Conservation (phyloP, 805 yeast genomes). For the Candida orba region DNA sequence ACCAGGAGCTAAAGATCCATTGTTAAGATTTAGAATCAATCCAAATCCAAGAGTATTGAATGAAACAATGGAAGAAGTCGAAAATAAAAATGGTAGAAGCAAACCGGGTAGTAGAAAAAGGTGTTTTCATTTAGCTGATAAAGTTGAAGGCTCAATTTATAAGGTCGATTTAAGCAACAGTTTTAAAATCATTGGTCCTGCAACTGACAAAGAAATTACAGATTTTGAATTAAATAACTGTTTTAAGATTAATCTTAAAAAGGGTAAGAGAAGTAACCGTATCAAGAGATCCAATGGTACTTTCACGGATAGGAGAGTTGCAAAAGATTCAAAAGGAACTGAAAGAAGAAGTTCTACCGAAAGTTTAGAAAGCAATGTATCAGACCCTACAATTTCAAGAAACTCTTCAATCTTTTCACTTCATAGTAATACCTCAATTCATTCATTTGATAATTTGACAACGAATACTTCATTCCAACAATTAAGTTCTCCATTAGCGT, state of each 20-base stretch:
- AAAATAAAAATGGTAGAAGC: conserved; percentile 11
- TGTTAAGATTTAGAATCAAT: conserved; percentile 13
- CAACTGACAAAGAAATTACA: conserved; percentile 1
- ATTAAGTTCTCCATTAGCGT: neutral
- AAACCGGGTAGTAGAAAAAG: conserved; percentile 5
- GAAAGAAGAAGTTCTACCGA: conserved; percentile 1
- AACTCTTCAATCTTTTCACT: conserved; percentile 4
- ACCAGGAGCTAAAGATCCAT: conserved; percentile 41
- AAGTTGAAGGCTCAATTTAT: conserved; percentile 7
- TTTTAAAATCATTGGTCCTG: conserved; percentile 11
- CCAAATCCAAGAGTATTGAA: conserved; percentile 6
- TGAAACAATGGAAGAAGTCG: conserved; percentile 11
- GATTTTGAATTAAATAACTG: neutral
- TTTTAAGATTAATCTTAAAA: neutral
- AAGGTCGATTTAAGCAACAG: conserved; percentile 11
- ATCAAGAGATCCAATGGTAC: neutral
- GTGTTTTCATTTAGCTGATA: conserved; percentile 13
- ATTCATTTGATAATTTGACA: neutral
- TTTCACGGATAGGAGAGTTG: neutral
- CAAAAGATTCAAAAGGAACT: neutral
- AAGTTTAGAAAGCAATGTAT: neutral
- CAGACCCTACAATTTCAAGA: conserved; percentile 1
- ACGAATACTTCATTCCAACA: neutral
- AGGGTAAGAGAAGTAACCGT: neutral
- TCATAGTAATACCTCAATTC: neutral